Conservation (phyloP, 1,284 basidiomycete genomes). For the Moesziomyces antarcticus region DNA sequence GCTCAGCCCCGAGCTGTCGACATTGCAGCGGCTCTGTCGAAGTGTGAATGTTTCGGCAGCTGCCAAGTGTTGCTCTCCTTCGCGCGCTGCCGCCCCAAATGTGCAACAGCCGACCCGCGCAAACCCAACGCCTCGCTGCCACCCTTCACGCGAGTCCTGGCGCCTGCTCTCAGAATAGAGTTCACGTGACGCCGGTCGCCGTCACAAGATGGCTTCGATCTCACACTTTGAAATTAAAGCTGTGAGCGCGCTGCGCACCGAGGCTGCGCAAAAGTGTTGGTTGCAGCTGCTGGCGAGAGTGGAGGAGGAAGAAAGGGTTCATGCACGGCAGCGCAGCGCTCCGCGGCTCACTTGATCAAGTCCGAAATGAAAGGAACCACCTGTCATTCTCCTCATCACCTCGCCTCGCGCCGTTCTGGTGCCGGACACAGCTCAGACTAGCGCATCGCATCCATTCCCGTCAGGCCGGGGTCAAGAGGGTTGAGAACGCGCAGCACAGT, state of each 20-base stretch:
- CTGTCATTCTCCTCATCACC: slow-evolving; percentile 13
- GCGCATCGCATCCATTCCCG: too few species aligned
- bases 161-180: too few species aligned
- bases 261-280: background rate
- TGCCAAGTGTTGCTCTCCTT: background rate
- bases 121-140: background rate
- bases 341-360: background rate
- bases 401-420: background rate
- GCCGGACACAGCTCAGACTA: too few species aligned
- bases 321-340: too few species aligned
- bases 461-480: too few species aligned
- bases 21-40: background rate
- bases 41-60: background rate
- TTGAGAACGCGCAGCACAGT: too few species aligned
- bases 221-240: background rate
- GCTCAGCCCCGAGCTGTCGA: background rate
- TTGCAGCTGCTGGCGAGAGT: background rate
- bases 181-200: background rate
- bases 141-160: background rate
- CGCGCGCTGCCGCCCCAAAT: background rate
- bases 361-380: background rate
- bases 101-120: background rate
- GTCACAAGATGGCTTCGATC: too few species aligned
- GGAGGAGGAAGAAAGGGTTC: background rate
- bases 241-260: too few species aligned